phyloP scores from a whole-genome alignment of 2,329 filamentous ascomycete genomes.

The Cladophialophora bantiana region DNA sequence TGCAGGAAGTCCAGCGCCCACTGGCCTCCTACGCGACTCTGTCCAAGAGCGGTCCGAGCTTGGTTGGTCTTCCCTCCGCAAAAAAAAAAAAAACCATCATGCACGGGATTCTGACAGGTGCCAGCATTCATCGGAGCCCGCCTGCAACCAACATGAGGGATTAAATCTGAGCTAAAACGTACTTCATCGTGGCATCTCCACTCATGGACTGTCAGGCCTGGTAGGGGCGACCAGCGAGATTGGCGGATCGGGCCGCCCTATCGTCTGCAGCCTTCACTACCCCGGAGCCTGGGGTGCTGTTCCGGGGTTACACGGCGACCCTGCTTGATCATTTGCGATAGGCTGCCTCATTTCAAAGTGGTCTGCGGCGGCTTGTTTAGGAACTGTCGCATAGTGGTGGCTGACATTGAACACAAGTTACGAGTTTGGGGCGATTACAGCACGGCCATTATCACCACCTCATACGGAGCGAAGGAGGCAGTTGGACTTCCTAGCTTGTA shows the following conservation, averaged over 20 bases:
- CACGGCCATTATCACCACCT: too few species aligned
- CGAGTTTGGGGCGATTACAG: too few species aligned
- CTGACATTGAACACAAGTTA: too few species aligned
- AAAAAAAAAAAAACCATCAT: neutral
- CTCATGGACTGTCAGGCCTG: neutral
- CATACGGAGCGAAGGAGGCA: too few species aligned
- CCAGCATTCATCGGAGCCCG: constrained; percentile 5
- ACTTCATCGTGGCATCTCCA: neutral
- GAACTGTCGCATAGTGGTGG: too few species aligned
- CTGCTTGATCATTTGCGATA: neutral
- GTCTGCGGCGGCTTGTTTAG: too few species aligned
- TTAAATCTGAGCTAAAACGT: neutral
- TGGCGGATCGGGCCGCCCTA: constrained; percentile 1
- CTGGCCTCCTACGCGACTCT: neutral
- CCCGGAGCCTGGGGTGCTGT: neutral
- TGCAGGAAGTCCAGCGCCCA: neutral
- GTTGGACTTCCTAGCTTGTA: too few species aligned
- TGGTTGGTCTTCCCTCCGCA: neutral
- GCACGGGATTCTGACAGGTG: neutral
- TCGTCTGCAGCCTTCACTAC: neutral
- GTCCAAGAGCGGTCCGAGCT: constrained; percentile 1
- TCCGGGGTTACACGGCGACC: neutral
- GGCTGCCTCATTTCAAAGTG: too few species aligned
- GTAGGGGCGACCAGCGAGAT: constrained; percentile 1
- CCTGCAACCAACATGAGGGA: constrained; percentile 12